Base-by-base conservation (phyloP, 2,329 filamentous ascomycete genomes). In the Arthrobotrys sinensis region DNA sequence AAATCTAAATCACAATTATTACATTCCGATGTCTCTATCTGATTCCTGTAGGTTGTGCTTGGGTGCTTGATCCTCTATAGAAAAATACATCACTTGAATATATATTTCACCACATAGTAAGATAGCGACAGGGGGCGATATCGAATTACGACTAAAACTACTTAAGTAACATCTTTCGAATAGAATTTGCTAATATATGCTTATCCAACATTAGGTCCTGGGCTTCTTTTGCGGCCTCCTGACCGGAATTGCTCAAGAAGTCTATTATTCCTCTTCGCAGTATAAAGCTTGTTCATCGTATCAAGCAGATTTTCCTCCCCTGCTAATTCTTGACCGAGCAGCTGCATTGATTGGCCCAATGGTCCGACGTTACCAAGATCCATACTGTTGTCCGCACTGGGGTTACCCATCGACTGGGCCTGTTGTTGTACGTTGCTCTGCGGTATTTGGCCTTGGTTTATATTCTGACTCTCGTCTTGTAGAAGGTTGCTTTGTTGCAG, bases 211-310 rank as follows among this genome's bases (percentile, higher is more conserved):
- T 38, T n/a, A 19, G 52, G 52, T n/a, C 52, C 52, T 7, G 52
- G 52, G 16, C 52, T 57, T 32, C 52, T 57, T n/a, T 19, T 36
- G 7, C 52, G 52, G 11, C 52, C 52, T 8, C 52, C 52, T 8
- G 1, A 8, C 3, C 32, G 52, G 36, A 38, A 45, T 16, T 45
- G 11, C 12, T 12, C 4, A 3, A 16, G 12, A 12, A 28, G 24
- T 2, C 4, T 28, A 28, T 28, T 28, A 2, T 4, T 28, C 24
- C 24, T 28, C 2, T 28, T 4, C 24, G 24, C 46, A 4, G 3
- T 11, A 28, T 50, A 50, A 50, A 50, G 46, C 10, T 28, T 19
- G 16, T 24, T n/a, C 5, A 50, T 19, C 12, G 14, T 11, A 50
- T 11, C 24, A 28, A 21, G 24, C 28, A 50, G 21, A 10, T 53